Conservation (phyloP, 2,329 filamentous ascomycete species). For the Trichoderma sp. region DNA sequence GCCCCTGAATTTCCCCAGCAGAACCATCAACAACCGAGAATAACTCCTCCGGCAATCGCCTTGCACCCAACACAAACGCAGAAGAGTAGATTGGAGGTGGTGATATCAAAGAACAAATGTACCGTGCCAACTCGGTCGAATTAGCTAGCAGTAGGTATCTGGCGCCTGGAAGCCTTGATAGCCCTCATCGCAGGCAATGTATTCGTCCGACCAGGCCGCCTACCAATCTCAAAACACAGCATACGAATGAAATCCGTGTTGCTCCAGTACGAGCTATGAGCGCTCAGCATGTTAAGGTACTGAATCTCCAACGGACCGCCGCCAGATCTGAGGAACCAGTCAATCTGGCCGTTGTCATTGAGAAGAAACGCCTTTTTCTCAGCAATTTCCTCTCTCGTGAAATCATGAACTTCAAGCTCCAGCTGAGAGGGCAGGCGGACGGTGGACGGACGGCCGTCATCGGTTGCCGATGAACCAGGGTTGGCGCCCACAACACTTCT, state of each 20-base stretch:
- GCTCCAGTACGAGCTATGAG: slow-evolving; percentile 92
- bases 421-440: slow-evolving; percentile 61
- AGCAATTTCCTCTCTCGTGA: slow-evolving; percentile 85
- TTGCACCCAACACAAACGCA: not conserved
- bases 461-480: slow-evolving; percentile 30
- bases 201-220: slow-evolving; percentile 64
- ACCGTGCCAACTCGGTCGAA: not conserved
- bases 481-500: slow-evolving; percentile 50
- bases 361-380: slow-evolving; percentile 84
- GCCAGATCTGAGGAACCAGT: slow-evolving; percentile 81
- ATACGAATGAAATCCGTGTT: slow-evolving; percentile 85
- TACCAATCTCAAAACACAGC: slow-evolving; percentile 82
- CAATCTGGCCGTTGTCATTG: slow-evolving; percentile 95
- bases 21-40: not conserved
- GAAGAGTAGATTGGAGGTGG: not conserved
- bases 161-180: slow-evolving; percentile 50
- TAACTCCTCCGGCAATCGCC: not conserved
- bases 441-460: slow-evolving; percentile 39
- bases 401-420: slow-evolving; percentile 96
- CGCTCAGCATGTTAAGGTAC: slow-evolving; percentile 94
- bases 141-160: slow-evolving; percentile 22
- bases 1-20: not conserved
- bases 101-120: not conserved
- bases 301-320: slow-evolving; percentile 89
- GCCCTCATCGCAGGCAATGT: slow-evolving; percentile 59